Base-by-base conservation (phyloP, 31 red algal species). In the Asparagopsis taxiformis region DNA sequence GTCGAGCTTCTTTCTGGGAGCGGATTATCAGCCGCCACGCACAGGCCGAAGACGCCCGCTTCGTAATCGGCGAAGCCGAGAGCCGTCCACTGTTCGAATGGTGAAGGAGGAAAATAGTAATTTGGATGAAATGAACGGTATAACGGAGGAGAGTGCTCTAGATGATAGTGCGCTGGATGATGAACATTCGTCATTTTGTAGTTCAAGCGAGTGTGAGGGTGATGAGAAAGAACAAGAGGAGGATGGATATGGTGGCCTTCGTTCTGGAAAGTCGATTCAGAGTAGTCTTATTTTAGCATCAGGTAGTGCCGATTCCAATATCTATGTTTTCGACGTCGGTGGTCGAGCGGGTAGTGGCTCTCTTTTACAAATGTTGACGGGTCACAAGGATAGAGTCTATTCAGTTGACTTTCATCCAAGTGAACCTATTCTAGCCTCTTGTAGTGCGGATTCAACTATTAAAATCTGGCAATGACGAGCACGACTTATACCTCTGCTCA, bases 311-410 rank as follows among this genome's bases (percentile, higher is more conserved):
- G 84, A 93, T 51, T 77, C 63, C 32, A 79, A 78, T 48, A 64
- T 85, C 31, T 93, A 74, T 49, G 34, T 93, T 55, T 93, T 77
- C 60, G 90, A 93, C 73, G 80, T 90, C 8, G 77, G 83, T 59
- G 72, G 48, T 50, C 9, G 60, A 0, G 20, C 19, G 5, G 50
- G 68, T 10, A 64, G 52, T 17, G 61, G 55, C 1, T 44, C 55
- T 5, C 30, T 70, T 33, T n/a, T 82, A 59, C 84, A 93, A 33
- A 37, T 52, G 43, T 56, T 88, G 53, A 26, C 59, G 28, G 90
- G 84, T 6, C 90, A 93, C 65, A 59, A 62, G 26, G 87, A 89
- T 59, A 35, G 85, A 6, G 83, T 82, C 2, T 90, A 93, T 44
- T 28, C 23, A 2, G 85, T 83, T 21, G 75, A 70, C 32, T 93